Evolutionary conservation across 768 basidiomycete genomes (phyloP).

Genomic region (Russula sp.): DNA sequence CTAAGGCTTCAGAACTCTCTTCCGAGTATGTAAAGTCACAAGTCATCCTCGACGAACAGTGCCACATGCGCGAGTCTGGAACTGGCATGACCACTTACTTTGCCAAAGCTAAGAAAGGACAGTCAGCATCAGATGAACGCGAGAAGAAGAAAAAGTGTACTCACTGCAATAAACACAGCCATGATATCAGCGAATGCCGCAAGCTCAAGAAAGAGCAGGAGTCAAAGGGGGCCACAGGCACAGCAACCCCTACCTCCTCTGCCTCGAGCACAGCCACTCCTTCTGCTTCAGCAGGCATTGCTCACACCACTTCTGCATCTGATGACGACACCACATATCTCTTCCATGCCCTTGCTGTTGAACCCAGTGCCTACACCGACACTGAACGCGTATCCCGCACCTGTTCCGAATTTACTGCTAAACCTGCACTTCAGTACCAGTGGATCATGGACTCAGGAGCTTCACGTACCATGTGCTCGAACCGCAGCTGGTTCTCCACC

Average conservation of each 20-base stretch:
- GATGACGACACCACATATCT: background rate
- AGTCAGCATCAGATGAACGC: background rate
- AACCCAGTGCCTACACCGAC: background rate
- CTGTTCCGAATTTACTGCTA: no score
- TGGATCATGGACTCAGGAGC: no score
- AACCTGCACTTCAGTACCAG: no score
- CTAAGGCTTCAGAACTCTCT: no score
- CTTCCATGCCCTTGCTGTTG: background rate
- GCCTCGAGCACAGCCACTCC: background rate
- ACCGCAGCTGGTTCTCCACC: no score
- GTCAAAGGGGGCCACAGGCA: background rate
- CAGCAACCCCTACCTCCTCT: background rate
- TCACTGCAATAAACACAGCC: background rate
- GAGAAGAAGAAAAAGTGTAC: background rate
- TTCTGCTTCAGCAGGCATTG: background rate
- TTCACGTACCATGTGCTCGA: no score
- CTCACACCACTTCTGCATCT: background rate
- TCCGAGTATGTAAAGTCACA: no score
- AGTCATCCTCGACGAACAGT: no score
- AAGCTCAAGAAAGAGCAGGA: constrained; percentile 20
- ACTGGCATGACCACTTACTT: background rate
- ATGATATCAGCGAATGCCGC: background rate
- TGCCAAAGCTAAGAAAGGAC: background rate
- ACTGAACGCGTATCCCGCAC: no score
- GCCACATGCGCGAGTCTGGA: background rate